Evolutionary conservation across 257 asterid genomes (phyloP).

Genomic region (Solanum sitiens): DNA sequence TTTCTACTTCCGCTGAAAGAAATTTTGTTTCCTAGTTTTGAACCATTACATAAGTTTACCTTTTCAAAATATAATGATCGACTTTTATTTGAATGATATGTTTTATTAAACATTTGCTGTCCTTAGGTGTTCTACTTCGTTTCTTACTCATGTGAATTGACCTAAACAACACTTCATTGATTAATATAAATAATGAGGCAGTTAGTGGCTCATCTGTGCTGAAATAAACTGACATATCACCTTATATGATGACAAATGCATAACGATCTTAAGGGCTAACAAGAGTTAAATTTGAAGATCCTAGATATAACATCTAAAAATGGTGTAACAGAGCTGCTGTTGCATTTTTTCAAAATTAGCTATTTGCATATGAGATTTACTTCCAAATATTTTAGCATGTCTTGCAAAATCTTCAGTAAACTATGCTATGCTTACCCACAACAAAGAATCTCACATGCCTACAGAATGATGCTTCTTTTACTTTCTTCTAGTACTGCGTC

Average conservation of each 20-base stretch:
- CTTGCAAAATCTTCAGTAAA: neutral
- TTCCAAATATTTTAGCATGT: neutral
- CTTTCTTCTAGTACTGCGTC: slow-evolving; percentile 39
- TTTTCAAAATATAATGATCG: neutral
- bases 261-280: too few relatives aligned
- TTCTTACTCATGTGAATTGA: neutral
- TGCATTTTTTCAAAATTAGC: neutral
- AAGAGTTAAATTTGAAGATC: too few relatives aligned
- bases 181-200: neutral
- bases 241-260: too few relatives aligned
- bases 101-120: neutral
- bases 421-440: neutral
- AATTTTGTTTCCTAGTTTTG: neutral
- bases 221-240: too few relatives aligned
- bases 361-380: neutral
- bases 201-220: too few relatives aligned
- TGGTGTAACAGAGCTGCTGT: neutral
- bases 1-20: neutral
- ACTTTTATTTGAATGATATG: neutral
- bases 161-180: neutral
- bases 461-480: neutral
- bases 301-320: too few relatives aligned
- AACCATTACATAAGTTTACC: neutral
- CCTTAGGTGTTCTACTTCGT: neutral
- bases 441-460: neutral